Evolutionary conservation across 768 basidiomycete species (phyloP).

Genomic region (Chalciporus pseudorubinellus): DNA sequence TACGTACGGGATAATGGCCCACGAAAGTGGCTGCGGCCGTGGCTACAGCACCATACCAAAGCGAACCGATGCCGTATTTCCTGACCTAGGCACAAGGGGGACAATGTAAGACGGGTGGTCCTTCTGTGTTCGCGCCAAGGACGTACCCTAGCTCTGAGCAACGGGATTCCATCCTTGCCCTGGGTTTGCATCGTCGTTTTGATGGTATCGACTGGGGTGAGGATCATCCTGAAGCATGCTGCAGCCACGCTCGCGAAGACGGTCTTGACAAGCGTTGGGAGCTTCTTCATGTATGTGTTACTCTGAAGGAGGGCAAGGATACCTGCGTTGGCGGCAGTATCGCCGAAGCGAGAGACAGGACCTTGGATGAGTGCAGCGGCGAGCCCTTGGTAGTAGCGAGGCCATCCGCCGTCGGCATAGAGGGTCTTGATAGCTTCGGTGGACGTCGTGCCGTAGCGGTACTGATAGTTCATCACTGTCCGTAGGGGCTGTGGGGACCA

Average conservation of each 20-base stretch:
- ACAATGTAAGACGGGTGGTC: background rate
- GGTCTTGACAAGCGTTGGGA: constrained; percentile 71
- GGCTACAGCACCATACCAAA: constrained; percentile 92
- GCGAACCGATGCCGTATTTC: constrained; percentile 67
- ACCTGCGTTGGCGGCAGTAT: constrained; percentile 92
- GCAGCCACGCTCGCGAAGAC: constrained; percentile 76
- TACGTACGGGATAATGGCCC: constrained; percentile 78
- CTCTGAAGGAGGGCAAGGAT: constrained; percentile 82
- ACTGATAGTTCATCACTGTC: constrained; percentile 98
- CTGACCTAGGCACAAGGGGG: constrained; percentile 47
- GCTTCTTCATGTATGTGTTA: constrained; percentile 63
- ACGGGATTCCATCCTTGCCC: constrained; percentile 62
- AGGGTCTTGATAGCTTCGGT: constrained; percentile 64
- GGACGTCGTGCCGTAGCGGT: constrained; percentile 80
- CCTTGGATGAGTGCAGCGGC: constrained; percentile 84
- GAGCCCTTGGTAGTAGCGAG: constrained; percentile 87
- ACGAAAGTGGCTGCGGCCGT: constrained; percentile 94
- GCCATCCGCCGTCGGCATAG: constrained; percentile 74
- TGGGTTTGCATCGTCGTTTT: constrained; percentile 97
- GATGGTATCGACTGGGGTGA: constrained; percentile 90
- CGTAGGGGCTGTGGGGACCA: constrained; percentile 63
- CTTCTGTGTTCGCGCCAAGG: background rate
- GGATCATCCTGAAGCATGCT: constrained; percentile 83
- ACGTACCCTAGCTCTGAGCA: constrained; percentile 65
- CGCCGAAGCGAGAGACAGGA: constrained; percentile 83